A percentile compares a stretch with the other conserved stretches of the same genome.
Evolutionary conservation across 768 basidiomycete species (phyloP).

Genomic region (Chalciporus chontae): DNA sequence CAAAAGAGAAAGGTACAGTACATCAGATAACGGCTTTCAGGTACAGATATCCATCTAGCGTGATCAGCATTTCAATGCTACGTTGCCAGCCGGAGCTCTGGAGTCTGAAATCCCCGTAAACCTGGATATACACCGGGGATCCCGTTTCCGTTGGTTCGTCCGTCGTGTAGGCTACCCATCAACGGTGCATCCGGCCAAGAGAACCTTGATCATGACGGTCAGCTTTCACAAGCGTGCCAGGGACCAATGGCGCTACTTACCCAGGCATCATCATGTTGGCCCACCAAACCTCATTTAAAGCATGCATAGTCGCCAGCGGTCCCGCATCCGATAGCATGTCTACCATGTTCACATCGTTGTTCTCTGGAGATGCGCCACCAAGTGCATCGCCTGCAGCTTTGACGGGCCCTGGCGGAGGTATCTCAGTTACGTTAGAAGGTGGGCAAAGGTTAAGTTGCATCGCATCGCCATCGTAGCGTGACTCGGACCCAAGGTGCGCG

Average conservation of each 20-base stretch:
- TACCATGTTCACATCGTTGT: constrained; percentile 22
- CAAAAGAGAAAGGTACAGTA: too few relatives aligned
- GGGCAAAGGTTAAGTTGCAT: constrained; percentile 29
- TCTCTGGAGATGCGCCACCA: not conserved
- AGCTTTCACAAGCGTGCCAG: not conserved
- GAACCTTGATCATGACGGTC: constrained; percentile 15
- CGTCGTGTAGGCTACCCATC: constrained; percentile 21
- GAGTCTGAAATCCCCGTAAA: constrained; percentile 17
- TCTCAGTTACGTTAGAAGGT: not conserved
- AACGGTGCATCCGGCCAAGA: constrained; percentile 31
- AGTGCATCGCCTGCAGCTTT: constrained; percentile 31
- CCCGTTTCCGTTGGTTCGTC: constrained; percentile 1
- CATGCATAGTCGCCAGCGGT: constrained; percentile 69
- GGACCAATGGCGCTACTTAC: constrained; percentile 32
- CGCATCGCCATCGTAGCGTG: constrained; percentile 24
- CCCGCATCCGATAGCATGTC: constrained; percentile 41
- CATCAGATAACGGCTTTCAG: too few relatives aligned
- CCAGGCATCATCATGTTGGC: constrained; percentile 85
- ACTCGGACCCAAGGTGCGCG: constrained; percentile 10
- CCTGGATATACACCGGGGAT: constrained; percentile 18
- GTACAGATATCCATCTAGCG: too few relatives aligned
- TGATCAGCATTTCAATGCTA: constrained; percentile 1
- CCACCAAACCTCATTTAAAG: constrained; percentile 73
- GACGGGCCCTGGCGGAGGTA: not conserved
- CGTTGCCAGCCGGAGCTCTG: constrained; percentile 25